Conservation (phyloP, 768 basidiomycete genomes). For the Pisolithus orientalis region DNA sequence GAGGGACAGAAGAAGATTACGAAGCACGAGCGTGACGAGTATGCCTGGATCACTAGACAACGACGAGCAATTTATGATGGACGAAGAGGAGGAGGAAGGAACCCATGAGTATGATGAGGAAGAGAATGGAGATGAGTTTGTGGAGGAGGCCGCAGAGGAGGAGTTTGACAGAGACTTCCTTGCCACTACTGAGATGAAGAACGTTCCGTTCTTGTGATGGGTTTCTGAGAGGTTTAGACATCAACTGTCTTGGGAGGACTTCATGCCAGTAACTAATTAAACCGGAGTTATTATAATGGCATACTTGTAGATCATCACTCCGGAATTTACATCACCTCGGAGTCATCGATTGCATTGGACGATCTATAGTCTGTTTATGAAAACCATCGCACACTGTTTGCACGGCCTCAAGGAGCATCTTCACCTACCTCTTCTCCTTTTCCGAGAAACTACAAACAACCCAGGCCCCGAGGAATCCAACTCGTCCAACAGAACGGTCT, state of each 20-base stretch:
- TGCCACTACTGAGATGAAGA: constrained; percentile 80
- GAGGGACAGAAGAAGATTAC: constrained; percentile 34
- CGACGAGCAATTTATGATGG: constrained; percentile 50
- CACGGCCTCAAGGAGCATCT: too few relatives aligned
- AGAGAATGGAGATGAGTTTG: constrained; percentile 18
- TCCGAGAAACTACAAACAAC: too few relatives aligned
- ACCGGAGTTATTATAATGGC: too few relatives aligned
- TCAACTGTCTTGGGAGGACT: too few relatives aligned
- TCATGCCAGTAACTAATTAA: too few relatives aligned
- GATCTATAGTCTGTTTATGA: too few relatives aligned
- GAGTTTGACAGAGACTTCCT: constrained; percentile 76
- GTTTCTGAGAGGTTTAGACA: too few relatives aligned
- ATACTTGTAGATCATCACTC: too few relatives aligned
- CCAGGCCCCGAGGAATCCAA: constrained; percentile 58
- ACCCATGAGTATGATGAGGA: constrained; percentile 29
- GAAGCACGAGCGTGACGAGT: constrained; percentile 67
- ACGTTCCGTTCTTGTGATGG: constrained; percentile 55
- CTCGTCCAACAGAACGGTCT: constrained; percentile 36
- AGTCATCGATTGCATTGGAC: too few relatives aligned
- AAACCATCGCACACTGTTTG: too few relatives aligned
- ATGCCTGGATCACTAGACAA: constrained; percentile 79
- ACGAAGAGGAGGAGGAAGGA: constrained; percentile 32
- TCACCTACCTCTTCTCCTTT: too few relatives aligned
- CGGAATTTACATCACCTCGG: too few relatives aligned
- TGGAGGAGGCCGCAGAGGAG: constrained; percentile 61